These are phyloP conservation scores for Austropuccinia psidii DNA, from an alignment of 1,284 basidiomycete species.

Conservation along the genomic window DNA sequence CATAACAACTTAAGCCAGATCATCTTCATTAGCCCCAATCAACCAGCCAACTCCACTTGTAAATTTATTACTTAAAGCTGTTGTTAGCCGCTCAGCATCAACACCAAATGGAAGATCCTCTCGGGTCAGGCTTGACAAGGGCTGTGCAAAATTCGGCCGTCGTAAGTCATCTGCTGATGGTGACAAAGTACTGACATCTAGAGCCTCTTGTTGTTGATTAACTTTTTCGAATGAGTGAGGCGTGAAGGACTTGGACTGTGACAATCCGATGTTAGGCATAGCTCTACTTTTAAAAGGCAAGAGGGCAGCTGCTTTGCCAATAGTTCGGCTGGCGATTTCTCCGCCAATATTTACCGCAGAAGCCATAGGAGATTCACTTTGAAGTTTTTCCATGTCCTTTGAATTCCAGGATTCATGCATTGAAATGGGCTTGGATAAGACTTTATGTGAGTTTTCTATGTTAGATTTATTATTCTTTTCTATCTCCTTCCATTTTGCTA, in stretches of 20 bases:
- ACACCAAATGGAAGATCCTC: slow-evolving; percentile 45
- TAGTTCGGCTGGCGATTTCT: slow-evolving; percentile 23
- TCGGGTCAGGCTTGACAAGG: neutral
- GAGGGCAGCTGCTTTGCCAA: slow-evolving; percentile 21
- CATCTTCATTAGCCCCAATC: slow-evolving; percentile 61
- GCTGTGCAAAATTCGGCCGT: neutral
- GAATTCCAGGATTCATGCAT: neutral
- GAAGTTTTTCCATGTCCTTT: slow-evolving; percentile 1
- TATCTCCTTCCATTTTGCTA: slow-evolving; percentile 60
- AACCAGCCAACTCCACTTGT: slow-evolving; percentile 79
- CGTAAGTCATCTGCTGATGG: too few species aligned
- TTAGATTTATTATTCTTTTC: slow-evolving; percentile 34
- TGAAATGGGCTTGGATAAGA: neutral
- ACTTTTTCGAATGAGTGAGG: too few species aligned
- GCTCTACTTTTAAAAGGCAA: slow-evolving; percentile 28
- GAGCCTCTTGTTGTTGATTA: neutral
- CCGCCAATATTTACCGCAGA: neutral
- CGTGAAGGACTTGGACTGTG: neutral
- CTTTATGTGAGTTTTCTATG: neutral
- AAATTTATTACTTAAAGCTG: slow-evolving; percentile 63
- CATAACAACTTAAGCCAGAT: slow-evolving; percentile 38
- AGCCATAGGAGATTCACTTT: neutral
- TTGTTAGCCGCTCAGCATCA: slow-evolving; percentile 55
- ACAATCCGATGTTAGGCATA: neutral
- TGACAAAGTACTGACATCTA: neutral